A percentile compares a stretch with the other conserved stretches of the same genome.
Evolutionary conservation across 2,329 filamentous ascomycete genomes (phyloP).

Genomic region (Talaromyces sp.): DNA sequence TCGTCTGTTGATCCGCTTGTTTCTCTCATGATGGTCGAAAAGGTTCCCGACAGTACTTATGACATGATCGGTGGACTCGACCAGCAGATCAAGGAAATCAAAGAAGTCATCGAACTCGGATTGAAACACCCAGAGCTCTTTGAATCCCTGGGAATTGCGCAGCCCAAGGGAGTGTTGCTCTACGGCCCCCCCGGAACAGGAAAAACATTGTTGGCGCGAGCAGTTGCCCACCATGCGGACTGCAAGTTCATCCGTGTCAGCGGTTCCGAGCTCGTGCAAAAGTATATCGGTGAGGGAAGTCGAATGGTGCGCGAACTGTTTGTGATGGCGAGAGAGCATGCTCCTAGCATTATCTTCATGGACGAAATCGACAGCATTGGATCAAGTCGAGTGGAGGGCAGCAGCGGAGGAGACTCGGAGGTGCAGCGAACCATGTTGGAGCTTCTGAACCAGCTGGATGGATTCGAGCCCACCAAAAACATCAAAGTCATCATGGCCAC

Average conservation of each 20-base stretch:
- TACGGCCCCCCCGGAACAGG: slow-evolving; percentile 96
- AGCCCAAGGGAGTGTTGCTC: slow-evolving; percentile 93
- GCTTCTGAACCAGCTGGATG: slow-evolving; percentile 94
- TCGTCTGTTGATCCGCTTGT: slow-evolving; percentile 97
- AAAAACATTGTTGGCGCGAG: slow-evolving; percentile 91
- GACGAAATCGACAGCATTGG: slow-evolving; percentile 99
- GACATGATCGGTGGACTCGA: slow-evolving; percentile 99
- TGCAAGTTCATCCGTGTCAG: slow-evolving; percentile 99
- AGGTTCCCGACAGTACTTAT: slow-evolving; percentile 98
- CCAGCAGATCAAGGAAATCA: slow-evolving; percentile 99
- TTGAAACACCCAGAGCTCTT: slow-evolving; percentile 98
- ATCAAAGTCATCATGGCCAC: slow-evolving; percentile 99
- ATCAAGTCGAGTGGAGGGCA: slow-evolving; percentile 92
- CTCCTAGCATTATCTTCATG: slow-evolving; percentile 99
- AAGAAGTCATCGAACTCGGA: slow-evolving; percentile 98
- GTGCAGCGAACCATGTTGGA: slow-evolving; percentile 99
- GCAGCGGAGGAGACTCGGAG: slow-evolving; percentile 91
- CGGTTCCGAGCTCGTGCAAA: slow-evolving; percentile 93
- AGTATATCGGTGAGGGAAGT: slow-evolving; percentile 97
- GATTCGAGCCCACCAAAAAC: slow-evolving; percentile 98
- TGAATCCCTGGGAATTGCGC: slow-evolving; percentile 96
- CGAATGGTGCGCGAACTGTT: slow-evolving; percentile 98
- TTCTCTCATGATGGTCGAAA: slow-evolving; percentile 99
- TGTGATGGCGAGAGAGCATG: slow-evolving; percentile 97
- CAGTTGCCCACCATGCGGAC: slow-evolving; percentile 95